Conservation (phyloP, 2,329 filamentous ascomycete species). For the Mycosphaerella arachidis region DNA sequence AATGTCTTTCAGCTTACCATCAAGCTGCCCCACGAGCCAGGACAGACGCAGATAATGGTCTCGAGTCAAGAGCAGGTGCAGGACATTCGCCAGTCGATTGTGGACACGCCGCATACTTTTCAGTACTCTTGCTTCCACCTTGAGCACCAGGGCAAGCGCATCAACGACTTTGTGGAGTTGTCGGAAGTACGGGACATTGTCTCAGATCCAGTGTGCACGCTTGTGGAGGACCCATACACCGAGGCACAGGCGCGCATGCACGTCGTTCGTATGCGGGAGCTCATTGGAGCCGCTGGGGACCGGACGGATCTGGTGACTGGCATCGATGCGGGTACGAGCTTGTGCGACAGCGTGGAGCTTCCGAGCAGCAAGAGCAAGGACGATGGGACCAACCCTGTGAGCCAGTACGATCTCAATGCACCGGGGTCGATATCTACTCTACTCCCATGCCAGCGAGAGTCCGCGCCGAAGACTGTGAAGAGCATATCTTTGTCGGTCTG, state of each 20-base stretch:
- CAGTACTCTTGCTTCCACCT: conserved; percentile 99
- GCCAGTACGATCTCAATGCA: conserved; percentile 72
- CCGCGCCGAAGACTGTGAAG: conserved; percentile 86
- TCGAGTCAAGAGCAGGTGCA: conserved; percentile 87
- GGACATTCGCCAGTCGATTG: conserved; percentile 92
- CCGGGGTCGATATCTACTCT: conserved; percentile 65
- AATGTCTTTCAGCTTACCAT: conserved; percentile 68
- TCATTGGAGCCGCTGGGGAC: conserved; percentile 87
- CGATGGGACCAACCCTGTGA: conserved; percentile 44
- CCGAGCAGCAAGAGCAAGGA: conserved; percentile 23
- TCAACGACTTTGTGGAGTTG: conserved; percentile 93
- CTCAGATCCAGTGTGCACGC: conserved; percentile 68
- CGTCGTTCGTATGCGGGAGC: conserved; percentile 80
- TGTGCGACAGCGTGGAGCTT: conserved; percentile 70
- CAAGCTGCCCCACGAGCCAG: conserved; percentile 72
- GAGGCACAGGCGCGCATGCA: conserved; percentile 98
- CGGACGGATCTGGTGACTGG: conserved; percentile 83
- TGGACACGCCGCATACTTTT: conserved; percentile 87
- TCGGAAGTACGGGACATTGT: conserved; percentile 80
- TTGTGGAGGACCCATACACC: conserved; percentile 94
- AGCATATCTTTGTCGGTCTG: conserved; percentile 82
- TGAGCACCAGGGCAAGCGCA: conserved; percentile 78
- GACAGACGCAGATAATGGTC: conserved; percentile 82
- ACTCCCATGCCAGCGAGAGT: conserved; percentile 60
- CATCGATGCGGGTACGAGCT: conserved; percentile 74